phyloP scores from a whole-genome alignment of 1,139 yeast species.

The Zhuliangozyma parablackwelliae region DNA sequence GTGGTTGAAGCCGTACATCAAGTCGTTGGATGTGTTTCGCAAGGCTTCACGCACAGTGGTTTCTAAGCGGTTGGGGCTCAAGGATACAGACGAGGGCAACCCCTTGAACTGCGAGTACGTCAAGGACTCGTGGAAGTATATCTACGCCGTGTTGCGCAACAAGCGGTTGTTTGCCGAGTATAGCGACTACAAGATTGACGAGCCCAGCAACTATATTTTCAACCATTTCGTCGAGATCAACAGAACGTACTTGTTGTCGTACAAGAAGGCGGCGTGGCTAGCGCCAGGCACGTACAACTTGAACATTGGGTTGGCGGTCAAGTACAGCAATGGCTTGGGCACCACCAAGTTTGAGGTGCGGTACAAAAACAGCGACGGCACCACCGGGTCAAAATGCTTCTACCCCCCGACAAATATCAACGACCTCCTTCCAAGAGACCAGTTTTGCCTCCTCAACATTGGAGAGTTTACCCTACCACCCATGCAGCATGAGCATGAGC shows the following conservation, averaged over 20 bases:
- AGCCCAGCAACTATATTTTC: conserved; percentile 43
- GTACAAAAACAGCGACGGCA: conserved; percentile 19
- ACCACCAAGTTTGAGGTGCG: conserved; percentile 52
- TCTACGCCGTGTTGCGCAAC: conserved; percentile 47
- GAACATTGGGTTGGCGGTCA: conserved; percentile 49
- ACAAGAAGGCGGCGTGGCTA: conserved; percentile 43
- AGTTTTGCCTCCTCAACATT: conserved; percentile 47
- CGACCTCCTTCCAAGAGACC: conserved; percentile 52
- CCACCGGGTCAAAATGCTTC: conserved; percentile 29
- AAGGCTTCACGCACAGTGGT: conserved; percentile 28
- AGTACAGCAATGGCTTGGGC: conserved; percentile 53
- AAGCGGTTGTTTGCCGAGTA: conserved; percentile 52
- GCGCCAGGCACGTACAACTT: conserved; percentile 51
- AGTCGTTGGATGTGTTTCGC: conserved; percentile 47
- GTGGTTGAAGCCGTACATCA: conserved; percentile 41
- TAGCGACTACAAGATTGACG: conserved; percentile 47
- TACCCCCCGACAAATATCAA: conserved; percentile 57
- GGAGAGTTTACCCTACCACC: conserved; percentile 41
- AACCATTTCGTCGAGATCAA: conserved; percentile 45
- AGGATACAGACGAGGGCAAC: conserved; percentile 11
- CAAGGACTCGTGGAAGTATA: conserved; percentile 53
- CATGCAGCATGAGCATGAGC: not conserved
- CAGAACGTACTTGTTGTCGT: conserved; percentile 47
- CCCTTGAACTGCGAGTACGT: conserved; percentile 27
- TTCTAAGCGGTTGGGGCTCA: conserved; percentile 23